Evolutionary conservation across 148 eudicot species (phyloP), one percentile per base, ranked within the genome.

Genomic region (Beta vulgaris): DNA sequence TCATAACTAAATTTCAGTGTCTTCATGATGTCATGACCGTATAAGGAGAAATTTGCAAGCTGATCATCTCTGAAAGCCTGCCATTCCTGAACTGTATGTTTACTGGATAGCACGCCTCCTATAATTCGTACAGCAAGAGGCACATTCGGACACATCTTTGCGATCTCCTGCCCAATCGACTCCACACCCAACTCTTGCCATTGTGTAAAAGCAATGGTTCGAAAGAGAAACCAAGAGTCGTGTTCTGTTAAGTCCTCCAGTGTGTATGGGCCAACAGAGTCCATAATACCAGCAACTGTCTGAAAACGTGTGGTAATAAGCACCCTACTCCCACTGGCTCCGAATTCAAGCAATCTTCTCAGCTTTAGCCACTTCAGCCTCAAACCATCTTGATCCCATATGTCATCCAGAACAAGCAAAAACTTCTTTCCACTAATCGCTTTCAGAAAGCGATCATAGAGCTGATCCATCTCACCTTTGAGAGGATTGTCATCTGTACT

Each of bases 151-250:
- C 68, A 73, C 76, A 23, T 73, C 3, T 19, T 43, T 12, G 2
- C 40, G 19, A 73, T 60, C 43, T 73, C 42, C 19, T 32, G 12
- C 7, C 68, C 68, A 7, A 73, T 60, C 0, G 61, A 42, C 29
- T 60, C 58, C 7, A 73, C 29, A 14, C 42, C 76, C 12, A 40
- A 57, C 31, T 73, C 76, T 59, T 60, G 58, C 68, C 42, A 28
- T 11, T 29, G 21, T 1, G 57, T 26, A 43, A 42, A 19, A 3
- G 76, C 57, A 7, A 18, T n/a, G 0, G 0, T 3, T 31, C 44
- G 44, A 63, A 63, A 62, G 40, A 74, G 70, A 18, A 21, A 12
- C 46, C 58, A 74, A 14, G 77, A 74, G 29, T 74, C 69, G 8
- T 48, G 43, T 44, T 48, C 46, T 46, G 21, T 55, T 62, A 63